Base-by-base conservation (phyloP, 495 filamentous ascomycete genomes). In the Mycothermus thermophilus region DNA sequence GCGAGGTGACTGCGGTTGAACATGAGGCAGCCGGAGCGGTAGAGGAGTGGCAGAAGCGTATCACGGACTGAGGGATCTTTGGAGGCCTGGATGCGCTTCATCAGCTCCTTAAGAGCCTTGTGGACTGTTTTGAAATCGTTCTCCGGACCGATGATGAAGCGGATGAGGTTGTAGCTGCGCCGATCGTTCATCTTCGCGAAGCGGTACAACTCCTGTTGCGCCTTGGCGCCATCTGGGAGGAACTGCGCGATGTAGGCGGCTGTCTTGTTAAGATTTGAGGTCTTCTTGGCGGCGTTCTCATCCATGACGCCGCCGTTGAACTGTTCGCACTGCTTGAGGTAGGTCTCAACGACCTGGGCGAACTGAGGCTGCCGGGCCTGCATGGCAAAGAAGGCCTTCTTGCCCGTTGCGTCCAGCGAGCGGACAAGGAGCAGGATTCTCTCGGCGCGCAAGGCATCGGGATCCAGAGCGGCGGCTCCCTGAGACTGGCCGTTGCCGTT, bases 1-100 rank as follows among this genome's bases (percentile, higher is more conserved):
- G 87, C 76, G 8, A 96, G 77, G 45, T 96, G 88, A 50, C 86
- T 94, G 39, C 79, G 76, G 60, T 96, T 99, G 60, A 88, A 94
- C 30, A 94, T 64, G 23, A 96, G 66, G 30, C 81, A 78, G 22
- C 81, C 76, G 29, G 76, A 75, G 21, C 86, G 76, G 46, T 92
- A 94, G 11, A 96, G 58, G 3, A 96, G 64, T n/a, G 86, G 79
- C 3, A 74, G 71, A 16, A 96, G 46, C 0, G 84, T 87, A 16
- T 93, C 84, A 8, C 85, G 59, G 19, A 93, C 59, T 32, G 67
- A 67, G 8, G 62, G 51, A 24, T 61, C 62, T 8, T 57, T 56
- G 23, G 56, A 52, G 17, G 46, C 41, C 42, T 88, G 78, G 20
- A 92, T 63, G 24, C 88, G 72, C 58, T 85, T 87, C 16, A 76